phyloP scores from a whole-genome alignment of 805 yeast genomes.

The Blastobotrys peoriensis region DNA sequence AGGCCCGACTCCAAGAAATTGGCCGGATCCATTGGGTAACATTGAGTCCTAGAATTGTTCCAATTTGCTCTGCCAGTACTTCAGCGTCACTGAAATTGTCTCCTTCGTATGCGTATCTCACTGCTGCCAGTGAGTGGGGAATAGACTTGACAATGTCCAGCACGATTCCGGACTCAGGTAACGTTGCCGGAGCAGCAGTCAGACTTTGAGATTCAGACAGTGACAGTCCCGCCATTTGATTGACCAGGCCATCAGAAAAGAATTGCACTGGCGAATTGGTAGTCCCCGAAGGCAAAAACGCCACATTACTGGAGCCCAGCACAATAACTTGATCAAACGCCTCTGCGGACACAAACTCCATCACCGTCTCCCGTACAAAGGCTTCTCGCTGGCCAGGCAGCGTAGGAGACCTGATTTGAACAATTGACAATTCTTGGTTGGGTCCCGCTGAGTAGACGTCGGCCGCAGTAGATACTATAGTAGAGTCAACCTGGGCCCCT shows the following conservation, averaged over 20 bases:
- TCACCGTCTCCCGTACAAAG: slow-evolving; percentile 47
- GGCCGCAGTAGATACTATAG: slow-evolving; percentile 51
- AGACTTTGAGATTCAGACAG: slow-evolving; percentile 2
- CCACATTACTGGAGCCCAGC: slow-evolving; percentile 70
- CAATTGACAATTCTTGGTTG: slow-evolving; percentile 40
- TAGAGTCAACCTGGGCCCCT: slow-evolving; percentile 15
- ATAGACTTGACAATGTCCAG: slow-evolving; percentile 21
- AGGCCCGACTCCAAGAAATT: slow-evolving; percentile 76
- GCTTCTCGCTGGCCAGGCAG: slow-evolving; percentile 53
- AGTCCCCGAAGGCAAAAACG: slow-evolving; percentile 26
- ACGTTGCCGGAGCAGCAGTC: slow-evolving; percentile 12
- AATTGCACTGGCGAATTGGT: slow-evolving; percentile 3
- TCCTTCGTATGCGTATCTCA: slow-evolving; percentile 77
- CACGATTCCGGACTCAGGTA: slow-evolving; percentile 32
- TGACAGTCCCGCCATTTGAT: slow-evolving; percentile 5
- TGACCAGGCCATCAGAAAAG: slow-evolving; percentile 4
- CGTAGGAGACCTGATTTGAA: slow-evolving; percentile 82
- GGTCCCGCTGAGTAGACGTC: slow-evolving; percentile 50
- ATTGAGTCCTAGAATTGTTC: slow-evolving; percentile 25
- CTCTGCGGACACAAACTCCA: slow-evolving; percentile 41
- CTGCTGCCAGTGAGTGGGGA: slow-evolving; percentile 22
- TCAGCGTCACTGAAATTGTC: slow-evolving; percentile 76
- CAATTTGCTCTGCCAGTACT: slow-evolving; percentile 38
- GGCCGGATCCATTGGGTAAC: slow-evolving; percentile 46
- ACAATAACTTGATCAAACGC: slow-evolving; percentile 45